Percentiles rank a stretch among this genome's conserved stretches.
These are phyloP conservation scores for Casuarina equisetifolia DNA, from an alignment of 306 rosid species.

Conservation along the genomic window DNA sequence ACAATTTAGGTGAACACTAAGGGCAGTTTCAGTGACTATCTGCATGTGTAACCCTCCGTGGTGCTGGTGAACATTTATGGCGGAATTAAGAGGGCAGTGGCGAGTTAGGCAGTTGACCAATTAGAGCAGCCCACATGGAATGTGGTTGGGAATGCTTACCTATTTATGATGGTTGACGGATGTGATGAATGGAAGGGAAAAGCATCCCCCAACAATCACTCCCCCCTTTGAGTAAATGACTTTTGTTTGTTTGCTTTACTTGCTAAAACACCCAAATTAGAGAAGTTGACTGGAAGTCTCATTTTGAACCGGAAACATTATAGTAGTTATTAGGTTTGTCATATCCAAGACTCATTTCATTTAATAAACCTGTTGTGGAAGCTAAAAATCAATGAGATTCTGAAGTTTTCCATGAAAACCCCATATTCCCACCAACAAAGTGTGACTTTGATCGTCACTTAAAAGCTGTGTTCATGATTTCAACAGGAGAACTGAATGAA, in stretches of 20 bases:
- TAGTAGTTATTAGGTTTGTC: too few relatives aligned
- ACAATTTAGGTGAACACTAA: neutral
- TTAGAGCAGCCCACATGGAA: neutral
- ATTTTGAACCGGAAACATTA: too few relatives aligned
- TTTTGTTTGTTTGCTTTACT: neutral
- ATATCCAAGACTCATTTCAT: too few relatives aligned
- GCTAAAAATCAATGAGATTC: too few relatives aligned
- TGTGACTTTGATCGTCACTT: too few relatives aligned
- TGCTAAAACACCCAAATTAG: neutral
- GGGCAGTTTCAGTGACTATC: neutral
- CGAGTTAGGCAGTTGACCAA: constrained; percentile 19
- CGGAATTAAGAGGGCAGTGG: constrained; percentile 31
- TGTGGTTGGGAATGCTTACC: constrained; percentile 39
- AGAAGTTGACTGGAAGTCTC: too few relatives aligned
- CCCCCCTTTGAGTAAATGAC: neutral
- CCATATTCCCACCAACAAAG: too few relatives aligned
- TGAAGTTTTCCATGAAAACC: too few relatives aligned
- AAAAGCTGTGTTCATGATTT: too few relatives aligned
- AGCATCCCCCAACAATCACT: neutral
- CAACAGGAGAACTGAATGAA: too few relatives aligned
- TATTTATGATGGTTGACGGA: constrained; percentile 18
- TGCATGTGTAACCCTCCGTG: neutral
- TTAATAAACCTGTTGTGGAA: too few relatives aligned
- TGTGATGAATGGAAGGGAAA: neutral
- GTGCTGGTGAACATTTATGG: constrained; percentile 43